Base-by-base conservation (phyloP, 78 protist species). In the Dictyostelium brefeldianum region DNA sequence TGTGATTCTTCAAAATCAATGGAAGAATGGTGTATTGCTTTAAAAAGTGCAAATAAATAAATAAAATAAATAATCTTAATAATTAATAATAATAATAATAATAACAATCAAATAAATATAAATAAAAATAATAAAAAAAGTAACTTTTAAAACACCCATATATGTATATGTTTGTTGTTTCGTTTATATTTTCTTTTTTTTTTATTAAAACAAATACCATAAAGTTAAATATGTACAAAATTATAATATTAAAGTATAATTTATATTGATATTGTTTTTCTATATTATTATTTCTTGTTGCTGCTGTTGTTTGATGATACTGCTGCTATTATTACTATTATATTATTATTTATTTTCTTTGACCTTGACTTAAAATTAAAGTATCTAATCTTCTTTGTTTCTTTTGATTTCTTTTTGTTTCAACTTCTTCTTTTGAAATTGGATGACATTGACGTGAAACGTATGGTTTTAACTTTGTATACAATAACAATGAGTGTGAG, bases 391-490 rank as follows among this genome's bases (percentile, higher is more conserved):
- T 84, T 41, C 65, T 71, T 84, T 84, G 92, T 29, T 36, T 74
- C 46, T 84, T 84, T 14, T 3, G 8, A 15, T 74, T 64, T 51
- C 62, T 51, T 57, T 59, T 56, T 0, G 57, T 64, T 27, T 84
- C 36, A 25, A 84, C 92, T 59, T 84, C 65, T 62, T 84, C 92
- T 71, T n/a, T 7, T 25, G 92, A 15, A 43, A 53, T 22, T 62
- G 54, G 80, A 29, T 27, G 62, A 57, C 59, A 47, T 12, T 84
- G 74, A 53, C 92, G 57, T 56, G 92, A 84, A 36, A 84, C 92
- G 62, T 84, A 84, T 74, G 92, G 92, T 84, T 84, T 84, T 56
- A 84, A 79, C 92, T n/a, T n/a, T 17, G 65, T 20, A 51, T 9
- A 9, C 22, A 20, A 56, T 20, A 56, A 56, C 14, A 54, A 54